Base-by-base conservation (phyloP, 2,329 filamentous ascomycete genomes). In the Chaetomium olivaceum region DNA sequence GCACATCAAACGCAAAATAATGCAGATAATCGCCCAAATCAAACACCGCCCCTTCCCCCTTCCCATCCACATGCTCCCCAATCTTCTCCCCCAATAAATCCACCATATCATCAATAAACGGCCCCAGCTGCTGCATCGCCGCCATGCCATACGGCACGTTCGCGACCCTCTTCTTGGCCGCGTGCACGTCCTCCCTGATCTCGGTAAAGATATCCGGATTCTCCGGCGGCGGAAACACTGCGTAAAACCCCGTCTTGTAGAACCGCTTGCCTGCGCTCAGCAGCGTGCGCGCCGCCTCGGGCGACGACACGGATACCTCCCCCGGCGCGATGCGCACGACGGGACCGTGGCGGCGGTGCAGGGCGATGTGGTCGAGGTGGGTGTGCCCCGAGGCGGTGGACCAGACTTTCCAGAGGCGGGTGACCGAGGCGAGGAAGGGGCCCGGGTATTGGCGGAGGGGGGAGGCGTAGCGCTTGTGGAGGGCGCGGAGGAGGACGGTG, bases 121-220 rank as follows among this genome's bases (percentile, higher is more conserved):
- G 80, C 61, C 77, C 77, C 39, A 83, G 79, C 73, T 83, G 80
- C 67, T 82, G 79, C 82, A 84, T 84, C 8, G 81, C 80, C 0
- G 80, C 79, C 82, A 85, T 83, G 73, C 79, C 80, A 73, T 85
- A 85, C 0, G 82, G 81, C 43, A 81, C 79, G 58, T 81, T 82
- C 69, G 80, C 80, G 4, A 82, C 80, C 71, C 81, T 80, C 75
- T 85, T 86, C 78, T 85, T 85, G 66, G 79, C 77, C 0, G 82
- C 82, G 72, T 86, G 84, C n/a, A 83, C 80, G 7, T 80, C 77
- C 74, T 85, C 83, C 61, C 82, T 77, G 19, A 78, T 80, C 73
- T 86, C 83, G 50, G 84, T 85, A 74, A 86, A 86, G 72, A 86
- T 85, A 66, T 86, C 83, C 6, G 83, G 83, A 74, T 85, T 85